phyloP scores from a whole-genome alignment of 1,284 basidiomycete species.

The Volvariella surrecta region DNA sequence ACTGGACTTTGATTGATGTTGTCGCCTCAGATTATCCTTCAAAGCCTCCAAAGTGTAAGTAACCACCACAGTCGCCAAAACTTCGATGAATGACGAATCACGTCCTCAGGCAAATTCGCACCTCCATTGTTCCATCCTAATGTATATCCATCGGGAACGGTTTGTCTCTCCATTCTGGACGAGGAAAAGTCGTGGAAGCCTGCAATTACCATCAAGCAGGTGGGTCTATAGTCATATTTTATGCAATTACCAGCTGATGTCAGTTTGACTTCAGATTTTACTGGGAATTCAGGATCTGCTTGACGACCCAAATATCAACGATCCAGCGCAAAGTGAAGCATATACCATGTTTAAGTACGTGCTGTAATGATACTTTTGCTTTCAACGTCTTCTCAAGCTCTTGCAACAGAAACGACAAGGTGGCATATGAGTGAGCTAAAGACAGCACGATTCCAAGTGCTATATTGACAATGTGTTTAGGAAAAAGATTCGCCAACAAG shows the following conservation, averaged over 20 bases:
- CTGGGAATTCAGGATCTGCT: slow-evolving; percentile 93
- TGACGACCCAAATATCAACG: slow-evolving; percentile 90
- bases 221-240: slow-evolving; percentile 23
- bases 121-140: slow-evolving; percentile 98
- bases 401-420: slow-evolving; percentile 79
- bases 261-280: slow-evolving; percentile 57
- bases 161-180: slow-evolving; percentile 96
- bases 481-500: slow-evolving; percentile 73
- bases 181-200: slow-evolving; percentile 99
- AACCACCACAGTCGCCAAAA: neutral
- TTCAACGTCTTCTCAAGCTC: neutral
- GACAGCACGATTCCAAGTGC: slow-evolving; percentile 7
- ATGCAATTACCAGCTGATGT: neutral
- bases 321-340: slow-evolving; percentile 95
- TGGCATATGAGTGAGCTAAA: slow-evolving; percentile 73
- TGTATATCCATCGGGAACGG: slow-evolving; percentile 97
- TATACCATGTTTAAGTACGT: slow-evolving; percentile 96
- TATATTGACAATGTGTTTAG: slow-evolving; percentile 26
- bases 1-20: slow-evolving; percentile 6
- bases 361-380: neutral
- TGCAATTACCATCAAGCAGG: slow-evolving; percentile 98
- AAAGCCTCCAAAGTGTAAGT: slow-evolving; percentile 89
- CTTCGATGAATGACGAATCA: neutral
- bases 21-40: slow-evolving; percentile 75
- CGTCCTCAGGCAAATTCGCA: slow-evolving; percentile 81